Evolutionary conservation across 371 early-diverging fungal species (phyloP), one percentile per base, ranked within the genome.

Genomic region (Mortierella sp.): DNA sequence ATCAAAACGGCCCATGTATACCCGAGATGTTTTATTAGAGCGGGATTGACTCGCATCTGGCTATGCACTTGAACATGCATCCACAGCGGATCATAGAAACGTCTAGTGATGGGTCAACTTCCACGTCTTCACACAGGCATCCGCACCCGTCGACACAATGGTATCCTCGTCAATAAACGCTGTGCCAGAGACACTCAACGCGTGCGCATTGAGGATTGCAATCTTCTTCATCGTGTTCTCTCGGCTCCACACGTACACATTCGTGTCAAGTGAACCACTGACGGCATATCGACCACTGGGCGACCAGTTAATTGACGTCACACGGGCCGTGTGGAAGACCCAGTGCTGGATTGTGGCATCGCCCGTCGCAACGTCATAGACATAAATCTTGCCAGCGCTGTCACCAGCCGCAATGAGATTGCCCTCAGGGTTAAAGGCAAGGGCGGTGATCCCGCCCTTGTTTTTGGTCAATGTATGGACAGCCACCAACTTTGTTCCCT

Each of bases 271-370:
- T 41, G 92, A 85, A 19, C 93, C 92, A 44, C 94, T 93, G 2
- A 89, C 97, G 5, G 92, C 89, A 70, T 90, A 89, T 14, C 69
- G 60, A 12, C 92, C 89, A 73, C 93, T 93, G 4, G 85, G 82
- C 6, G 93, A 88, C 96, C 97, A 97, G 0, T 82, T 80, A 30
- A 98, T 68, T 8, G 82, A 79, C 59, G 90, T 91, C 56, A 98
- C 87, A 30, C 94, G 90, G n/a, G 93, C 94, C 3, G 87, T 88
- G 80, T 98, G 99, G 84, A 92, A 94, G 12, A 91, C 91, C 97
- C 97, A 98, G 32, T 88, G 89, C 56, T 86, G 81, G 24, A 90
- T 80, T 46, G 75, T 85, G 2, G 89, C 47, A 73, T 83, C 82
- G 34, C 89, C 86, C 0, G 83, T 79, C 0, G 72, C 82, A 0